Base-by-base conservation (phyloP, 345 rosid genomes). In the Cardamine resedifolia region DNA sequence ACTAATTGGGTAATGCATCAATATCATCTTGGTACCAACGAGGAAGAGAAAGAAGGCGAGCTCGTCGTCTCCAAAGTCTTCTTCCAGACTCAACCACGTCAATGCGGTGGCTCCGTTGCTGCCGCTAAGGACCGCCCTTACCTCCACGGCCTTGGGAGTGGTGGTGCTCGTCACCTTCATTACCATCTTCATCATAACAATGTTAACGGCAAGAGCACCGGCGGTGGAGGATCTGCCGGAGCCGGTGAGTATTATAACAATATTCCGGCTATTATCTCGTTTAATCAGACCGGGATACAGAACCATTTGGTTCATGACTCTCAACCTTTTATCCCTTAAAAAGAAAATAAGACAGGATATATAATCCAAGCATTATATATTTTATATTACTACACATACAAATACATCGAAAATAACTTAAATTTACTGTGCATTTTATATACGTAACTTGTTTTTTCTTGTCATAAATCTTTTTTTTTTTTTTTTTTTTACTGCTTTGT, bases 1-100 rank as follows among this genome's bases (percentile, higher is more conserved):
- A 94, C 98, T 3, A 94, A 85, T 66, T 94, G 98, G 98, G 97
- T 94, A 7, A 94, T 94, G 98, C 98, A 94, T 75, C 98, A 91
- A 36, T 94, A 94, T 82, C 98, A 94, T 77, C 87, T 94, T 30
- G 98, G 98, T 45, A 79, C 74, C 73, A 85, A 84, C 20, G 97
- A 94, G 34, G 98, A 94, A 78, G 98, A 94, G 80, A 89, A 83
- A 62, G 98, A 94, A 53, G 98, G 98, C 27, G 98, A 94, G 81
- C 83, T 94, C 4, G 98, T 94, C 10, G 95, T 94, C 6, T 94
- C 98, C 1, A 94, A 94, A 78, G 91, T 94, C 50, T 94, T 94
- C 63, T 94, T 87, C 85, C 98, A 94, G 73, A 94, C 98, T 79
- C 98, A 94, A 69, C 98, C 98, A 58, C 87, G 98, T 39, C 97